Percentiles rank a stretch among this genome's conserved stretches.
Evolutionary conservation across 2,329 filamentous ascomycete genomes (phyloP).

Genomic region (Dactylellina drechsleri): DNA sequence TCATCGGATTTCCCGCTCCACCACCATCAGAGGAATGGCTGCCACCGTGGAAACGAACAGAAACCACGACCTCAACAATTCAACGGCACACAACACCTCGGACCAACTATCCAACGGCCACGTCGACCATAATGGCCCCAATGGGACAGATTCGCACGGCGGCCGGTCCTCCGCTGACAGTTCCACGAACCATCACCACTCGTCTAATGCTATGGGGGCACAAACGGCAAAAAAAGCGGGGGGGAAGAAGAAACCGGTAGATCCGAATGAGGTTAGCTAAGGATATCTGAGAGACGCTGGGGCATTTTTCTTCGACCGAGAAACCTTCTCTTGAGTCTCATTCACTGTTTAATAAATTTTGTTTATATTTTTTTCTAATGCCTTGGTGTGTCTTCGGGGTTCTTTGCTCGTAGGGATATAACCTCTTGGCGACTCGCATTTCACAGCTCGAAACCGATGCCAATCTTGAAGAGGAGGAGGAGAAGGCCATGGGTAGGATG

Average conservation of each 20-base stretch:
- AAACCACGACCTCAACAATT: conserved; percentile 50
- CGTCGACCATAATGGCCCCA: conserved; percentile 38
- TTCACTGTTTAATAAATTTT: conserved; percentile 16
- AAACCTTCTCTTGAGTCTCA: neutral
- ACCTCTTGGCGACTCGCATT: conserved; percentile 90
- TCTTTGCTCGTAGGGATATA: conserved; percentile 62
- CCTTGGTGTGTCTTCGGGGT: conserved; percentile 27
- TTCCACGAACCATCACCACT: conserved; percentile 27
- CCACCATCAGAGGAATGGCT: conserved; percentile 49
- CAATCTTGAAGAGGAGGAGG: conserved; percentile 92
- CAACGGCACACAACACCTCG: conserved; percentile 48
- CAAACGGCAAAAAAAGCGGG: conserved; percentile 46
- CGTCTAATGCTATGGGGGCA: neutral
- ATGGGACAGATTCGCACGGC: conserved; percentile 44
- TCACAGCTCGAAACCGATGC: conserved; percentile 94
- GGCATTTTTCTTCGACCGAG: conserved; percentile 9
- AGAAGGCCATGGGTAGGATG: conserved; percentile 85
- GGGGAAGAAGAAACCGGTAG: conserved; percentile 84
- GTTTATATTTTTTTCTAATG: conserved; percentile 38
- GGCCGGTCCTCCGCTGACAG: conserved; percentile 34
- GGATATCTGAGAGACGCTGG: conserved; percentile 17
- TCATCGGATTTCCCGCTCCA: conserved; percentile 28
- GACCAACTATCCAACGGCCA: conserved; percentile 50
- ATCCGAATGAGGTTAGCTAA: conserved; percentile 74
- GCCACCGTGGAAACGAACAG: conserved; percentile 51